Evolutionary conservation across 768 basidiomycete genomes (phyloP).

Genomic region (Leccinum incarnatum): DNA sequence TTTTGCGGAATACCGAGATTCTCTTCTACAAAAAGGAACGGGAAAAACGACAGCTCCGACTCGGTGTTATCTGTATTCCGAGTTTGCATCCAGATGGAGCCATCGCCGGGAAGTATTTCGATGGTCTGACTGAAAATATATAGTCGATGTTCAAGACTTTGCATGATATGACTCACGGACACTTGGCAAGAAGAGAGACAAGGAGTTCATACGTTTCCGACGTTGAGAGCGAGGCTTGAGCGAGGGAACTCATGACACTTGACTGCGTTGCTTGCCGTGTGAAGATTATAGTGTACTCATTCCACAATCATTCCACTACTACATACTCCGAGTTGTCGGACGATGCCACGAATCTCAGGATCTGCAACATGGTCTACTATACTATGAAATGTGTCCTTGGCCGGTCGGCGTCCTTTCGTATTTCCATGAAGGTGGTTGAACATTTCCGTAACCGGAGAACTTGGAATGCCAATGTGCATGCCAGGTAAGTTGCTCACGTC

Average conservation of each 20-base stretch:
- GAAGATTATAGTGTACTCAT: background rate
- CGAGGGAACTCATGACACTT: conserved; percentile 1
- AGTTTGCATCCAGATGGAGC: conserved; percentile 41
- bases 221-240: background rate
- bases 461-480: conserved; percentile 17
- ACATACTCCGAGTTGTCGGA: background rate
- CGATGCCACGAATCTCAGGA: background rate
- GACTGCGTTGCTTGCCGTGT: background rate
- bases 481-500: background rate
- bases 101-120: conserved; percentile 62
- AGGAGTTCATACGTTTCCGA: conserved; percentile 20
- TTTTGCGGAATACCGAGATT: conserved; percentile 68
- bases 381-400: background rate
- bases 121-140: conserved; percentile 37
- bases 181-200: conserved; percentile 20
- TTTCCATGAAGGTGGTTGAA: background rate
- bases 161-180: conserved; percentile 24
- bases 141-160: background rate
- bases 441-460: conserved; percentile 1
- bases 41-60: conserved; percentile 28
- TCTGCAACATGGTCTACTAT: background rate
- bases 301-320: too few relatives aligned
- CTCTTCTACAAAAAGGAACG: conserved; percentile 55
- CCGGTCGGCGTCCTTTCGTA: background rate
- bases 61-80: conserved; percentile 12